Percentiles rank a stretch among this genome's conserved stretches.
phyloP scores from a whole-genome alignment of 805 yeast species.

The Yarrowia sp. region DNA sequence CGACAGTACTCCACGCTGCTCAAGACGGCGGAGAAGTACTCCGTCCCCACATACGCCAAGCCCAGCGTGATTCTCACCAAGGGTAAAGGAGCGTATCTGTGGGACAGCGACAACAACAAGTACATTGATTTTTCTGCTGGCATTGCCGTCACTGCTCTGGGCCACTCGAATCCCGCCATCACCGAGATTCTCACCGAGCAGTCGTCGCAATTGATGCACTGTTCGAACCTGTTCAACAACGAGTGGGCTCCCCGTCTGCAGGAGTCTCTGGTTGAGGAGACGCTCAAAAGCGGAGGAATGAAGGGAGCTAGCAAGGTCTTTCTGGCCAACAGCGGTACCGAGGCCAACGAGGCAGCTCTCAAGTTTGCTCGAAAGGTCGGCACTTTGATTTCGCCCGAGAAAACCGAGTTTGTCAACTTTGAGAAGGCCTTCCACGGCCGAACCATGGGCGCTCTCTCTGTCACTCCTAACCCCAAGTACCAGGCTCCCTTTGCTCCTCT shows the following conservation, averaged over 20 bases:
- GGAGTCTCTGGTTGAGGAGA: constrained; percentile 70
- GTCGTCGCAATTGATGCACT: constrained; percentile 73
- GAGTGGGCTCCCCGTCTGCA: constrained; percentile 83
- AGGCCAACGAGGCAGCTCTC: constrained; percentile 80
- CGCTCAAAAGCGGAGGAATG: constrained; percentile 80
- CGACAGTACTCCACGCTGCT: constrained; percentile 30
- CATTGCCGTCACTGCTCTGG: constrained; percentile 94
- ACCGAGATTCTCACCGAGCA: constrained; percentile 77
- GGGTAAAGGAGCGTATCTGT: constrained; percentile 81
- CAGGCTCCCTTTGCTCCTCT: constrained; percentile 90
- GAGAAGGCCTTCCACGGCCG: constrained; percentile 93
- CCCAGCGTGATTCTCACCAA: constrained; percentile 71
- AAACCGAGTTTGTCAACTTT: constrained; percentile 78
- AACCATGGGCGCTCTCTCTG: constrained; percentile 89
- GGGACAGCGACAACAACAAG: constrained; percentile 76
- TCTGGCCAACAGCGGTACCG: constrained; percentile 76
- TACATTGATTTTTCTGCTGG: constrained; percentile 95
- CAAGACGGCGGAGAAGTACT: constrained; percentile 41
- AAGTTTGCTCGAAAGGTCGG: constrained; percentile 86
- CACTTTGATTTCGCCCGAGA: constrained; percentile 54
- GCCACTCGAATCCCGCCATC: constrained; percentile 81
- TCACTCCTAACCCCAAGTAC: constrained; percentile 91
- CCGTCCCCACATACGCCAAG: constrained; percentile 52
- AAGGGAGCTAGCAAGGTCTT: constrained; percentile 75
- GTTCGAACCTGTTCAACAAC: constrained; percentile 86